Evolutionary conservation across 78 protist genomes (phyloP).

Genomic region (Planoprotostelium fungivorum): DNA sequence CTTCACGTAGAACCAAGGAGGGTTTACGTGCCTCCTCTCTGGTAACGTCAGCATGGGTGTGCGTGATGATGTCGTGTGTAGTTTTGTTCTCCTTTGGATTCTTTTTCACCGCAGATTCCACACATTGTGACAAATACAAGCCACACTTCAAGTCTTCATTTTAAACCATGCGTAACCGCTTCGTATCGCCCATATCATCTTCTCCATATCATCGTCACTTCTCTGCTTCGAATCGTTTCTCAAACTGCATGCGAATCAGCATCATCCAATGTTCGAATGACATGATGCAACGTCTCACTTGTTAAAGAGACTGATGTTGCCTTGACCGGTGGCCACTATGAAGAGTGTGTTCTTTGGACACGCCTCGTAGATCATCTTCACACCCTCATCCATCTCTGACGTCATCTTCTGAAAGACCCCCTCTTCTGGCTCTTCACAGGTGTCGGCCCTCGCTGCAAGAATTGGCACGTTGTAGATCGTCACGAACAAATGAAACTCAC

Average conservation of each 20-base stretch:
- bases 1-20: too few relatives aligned
- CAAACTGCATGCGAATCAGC: background rate
- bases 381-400: background rate
- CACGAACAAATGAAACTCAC: background rate
- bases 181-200: background rate
- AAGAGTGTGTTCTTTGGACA: background rate
- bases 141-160: background rate
- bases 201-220: background rate
- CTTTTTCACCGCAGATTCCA: too few relatives aligned
- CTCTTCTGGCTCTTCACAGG: too few relatives aligned
- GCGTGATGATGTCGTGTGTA: too few relatives aligned
- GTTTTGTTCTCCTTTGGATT: too few relatives aligned
- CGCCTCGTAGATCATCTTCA: background rate
- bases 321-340: background rate
- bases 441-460: too few relatives aligned
- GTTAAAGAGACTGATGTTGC: background rate
- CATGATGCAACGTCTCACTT: background rate
- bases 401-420: too few relatives aligned
- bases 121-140: too few relatives aligned
- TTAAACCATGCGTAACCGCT: background rate
- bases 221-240: background rate
- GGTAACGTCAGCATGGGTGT: too few relatives aligned
- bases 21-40: too few relatives aligned
- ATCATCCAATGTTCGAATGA: background rate
- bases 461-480: too few relatives aligned